Base-by-base conservation (phyloP, 2,329 filamentous ascomycete species). In the Aureobasidium sp. region DNA sequence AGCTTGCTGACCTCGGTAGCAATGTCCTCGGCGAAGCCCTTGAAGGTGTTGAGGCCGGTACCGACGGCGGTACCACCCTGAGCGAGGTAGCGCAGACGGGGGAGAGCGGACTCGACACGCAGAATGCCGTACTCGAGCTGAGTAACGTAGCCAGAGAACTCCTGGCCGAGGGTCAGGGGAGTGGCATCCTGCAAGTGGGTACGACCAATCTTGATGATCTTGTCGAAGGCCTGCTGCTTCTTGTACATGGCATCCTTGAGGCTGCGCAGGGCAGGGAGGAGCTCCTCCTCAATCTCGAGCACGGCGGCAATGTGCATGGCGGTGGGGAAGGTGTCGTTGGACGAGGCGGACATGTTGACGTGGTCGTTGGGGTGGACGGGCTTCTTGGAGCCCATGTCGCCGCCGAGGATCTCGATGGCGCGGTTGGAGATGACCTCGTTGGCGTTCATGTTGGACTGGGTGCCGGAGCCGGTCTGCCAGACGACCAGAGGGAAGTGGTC, bases 341-440 rank as follows among this genome's bases (percentile, higher is more conserved):
- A 97, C 53, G 91, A 96, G 68, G 94, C 94, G 66, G 89, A 95
- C 85, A 95, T 95, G 84, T 99, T 99, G 77, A 99, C 94, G 76
- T 99, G 94, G 80, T 99, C 94, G 78, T 97, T 99, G 71, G 94
- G 94, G 79, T 99, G 94, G 65, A 99, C 94, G 29, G 94, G 94
- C 81, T 95, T 96, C 87, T 97, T 97, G 84, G 81, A 87, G 69
- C 94, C 94, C 89, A 91, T 96, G 66, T 82, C 83, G 69, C 94
- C 94, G 68, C 94, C 94, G 58, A 97, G 83, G 65, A 97, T 95
- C 81, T 97, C 93, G 76, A 97, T 97, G 66, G 94, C 94, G 67
- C 94, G 90, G 84, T 97, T 99, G 66, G 93, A 96, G 77, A 99
- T 97, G 77, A 99, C 94, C 77, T 99, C 94, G 81, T 99, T 99